Conservation (phyloP, 768 basidiomycete genomes). For the Pisolithus albus region DNA sequence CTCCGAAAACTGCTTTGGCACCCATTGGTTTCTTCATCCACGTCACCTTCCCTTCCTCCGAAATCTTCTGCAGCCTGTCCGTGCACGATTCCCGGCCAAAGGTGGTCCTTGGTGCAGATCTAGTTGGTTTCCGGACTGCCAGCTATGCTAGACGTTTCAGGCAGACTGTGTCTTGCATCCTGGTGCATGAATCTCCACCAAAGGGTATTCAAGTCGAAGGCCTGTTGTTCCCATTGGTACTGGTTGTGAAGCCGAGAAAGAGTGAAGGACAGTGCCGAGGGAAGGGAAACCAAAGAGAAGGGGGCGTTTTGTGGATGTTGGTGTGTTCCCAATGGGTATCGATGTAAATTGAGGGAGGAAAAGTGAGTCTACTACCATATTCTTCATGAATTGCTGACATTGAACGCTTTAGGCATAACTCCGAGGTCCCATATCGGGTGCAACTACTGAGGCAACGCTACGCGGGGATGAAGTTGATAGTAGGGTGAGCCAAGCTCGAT, state of each 20-base stretch:
- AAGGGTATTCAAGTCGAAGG: slow-evolving; percentile 67
- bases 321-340: slow-evolving; percentile 88
- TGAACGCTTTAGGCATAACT: slow-evolving; percentile 43
- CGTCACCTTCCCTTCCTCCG: slow-evolving; percentile 91
- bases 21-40: slow-evolving; percentile 87
- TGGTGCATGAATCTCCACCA: slow-evolving; percentile 74
- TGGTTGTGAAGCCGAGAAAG: neutral
- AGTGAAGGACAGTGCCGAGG: neutral
- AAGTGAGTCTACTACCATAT: slow-evolving; percentile 36
- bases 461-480: slow-evolving; percentile 78
- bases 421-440: slow-evolving; percentile 82
- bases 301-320: slow-evolving; percentile 77
- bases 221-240: slow-evolving; percentile 1
- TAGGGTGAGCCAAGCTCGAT: slow-evolving; percentile 85
- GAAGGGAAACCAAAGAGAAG: slow-evolving; percentile 4
- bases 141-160: slow-evolving; percentile 79
- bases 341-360: slow-evolving; percentile 66
- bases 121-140: slow-evolving; percentile 88
- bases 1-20: slow-evolving; percentile 38
- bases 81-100: slow-evolving; percentile 69
- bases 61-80: slow-evolving; percentile 90
- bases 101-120: slow-evolving; percentile 91
- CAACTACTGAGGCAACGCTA: no score
- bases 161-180: slow-evolving; percentile 75
- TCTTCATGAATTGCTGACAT: slow-evolving; percentile 3